A percentile compares a stretch with the other conserved stretches of the same genome.
These are phyloP conservation scores for Fusarium austroafricanum DNA, from an alignment of 2,329 filamentous ascomycete species.

Conservation along the genomic window DNA sequence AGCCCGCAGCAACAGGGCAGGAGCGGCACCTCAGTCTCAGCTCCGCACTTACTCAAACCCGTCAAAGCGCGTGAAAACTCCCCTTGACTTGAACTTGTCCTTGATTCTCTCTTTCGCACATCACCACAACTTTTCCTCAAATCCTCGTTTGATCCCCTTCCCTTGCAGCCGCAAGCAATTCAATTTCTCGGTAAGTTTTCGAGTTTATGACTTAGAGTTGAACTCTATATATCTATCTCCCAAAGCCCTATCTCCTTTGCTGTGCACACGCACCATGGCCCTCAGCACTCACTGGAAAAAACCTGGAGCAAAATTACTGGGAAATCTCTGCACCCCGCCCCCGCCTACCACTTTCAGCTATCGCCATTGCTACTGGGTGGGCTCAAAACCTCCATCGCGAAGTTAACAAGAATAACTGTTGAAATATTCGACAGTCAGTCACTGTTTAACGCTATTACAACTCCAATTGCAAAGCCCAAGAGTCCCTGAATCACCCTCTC, in stretches of 20 bases:
- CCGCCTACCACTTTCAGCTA: conserved; percentile 45
- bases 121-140: conserved; percentile 35
- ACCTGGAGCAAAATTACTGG: conserved; percentile 33
- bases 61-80: conserved; percentile 37
- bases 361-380: conserved; percentile 27
- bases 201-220: not conserved
- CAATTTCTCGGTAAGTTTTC: conserved; percentile 16
- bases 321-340: conserved; percentile 50
- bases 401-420: not conserved
- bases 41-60: conserved; percentile 43
- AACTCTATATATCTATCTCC: not conserved
- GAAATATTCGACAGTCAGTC: conserved; percentile 1
- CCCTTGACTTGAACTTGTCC: conserved; percentile 8
- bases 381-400: conserved; percentile 15
- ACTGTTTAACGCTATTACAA: not conserved
- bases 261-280: conserved; percentile 1
- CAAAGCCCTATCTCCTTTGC: not conserved
- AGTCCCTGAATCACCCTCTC: not conserved
- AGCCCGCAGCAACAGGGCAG: too few relatives aligned
- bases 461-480: conserved; percentile 2
- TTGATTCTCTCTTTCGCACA: conserved; percentile 31
- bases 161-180: conserved; percentile 23
- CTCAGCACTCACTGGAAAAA: conserved; percentile 27
- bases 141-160: conserved; percentile 16
- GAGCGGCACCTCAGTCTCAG: not conserved